phyloP scores from a whole-genome alignment of 176 grass and related monocot species.

The Melocanna baccifera region DNA sequence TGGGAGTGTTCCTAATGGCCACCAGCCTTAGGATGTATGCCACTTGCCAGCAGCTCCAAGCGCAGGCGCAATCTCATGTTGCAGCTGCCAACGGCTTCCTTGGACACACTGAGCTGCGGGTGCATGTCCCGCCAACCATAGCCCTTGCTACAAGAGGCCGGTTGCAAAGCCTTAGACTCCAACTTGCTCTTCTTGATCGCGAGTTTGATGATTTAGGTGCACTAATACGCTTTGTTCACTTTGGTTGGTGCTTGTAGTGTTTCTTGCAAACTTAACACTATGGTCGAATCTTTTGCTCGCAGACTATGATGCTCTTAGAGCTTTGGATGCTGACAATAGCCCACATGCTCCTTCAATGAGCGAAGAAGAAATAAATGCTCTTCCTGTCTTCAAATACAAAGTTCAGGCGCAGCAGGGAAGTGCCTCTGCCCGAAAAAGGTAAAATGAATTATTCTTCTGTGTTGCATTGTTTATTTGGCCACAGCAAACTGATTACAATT shows the following conservation, averaged over 20 bases:
- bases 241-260: neutral
- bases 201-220: constrained; percentile 98
- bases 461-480: constrained; percentile 9
- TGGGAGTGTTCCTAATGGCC: constrained; percentile 83
- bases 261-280: constrained; percentile 12
- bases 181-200: constrained; percentile 87
- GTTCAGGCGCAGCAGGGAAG: constrained; percentile 29
- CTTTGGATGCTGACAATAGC: constrained; percentile 70
- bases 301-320: constrained; percentile 96
- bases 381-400: constrained; percentile 94
- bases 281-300: constrained; percentile 27
- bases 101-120: constrained; percentile 73
- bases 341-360: constrained; percentile 81
- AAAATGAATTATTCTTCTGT: constrained; percentile 35
- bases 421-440: constrained; percentile 49
- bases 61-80: constrained; percentile 67
- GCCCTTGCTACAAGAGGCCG: constrained; percentile 67
- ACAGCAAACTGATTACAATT: neutral
- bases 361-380: constrained; percentile 96
- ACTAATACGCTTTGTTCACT: neutral
- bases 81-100: constrained; percentile 63
- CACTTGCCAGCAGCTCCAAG: constrained; percentile 89
- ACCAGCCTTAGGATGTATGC: constrained; percentile 89
- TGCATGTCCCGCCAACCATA: constrained; percentile 81
- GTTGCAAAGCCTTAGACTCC: constrained; percentile 82